Conservation (phyloP, 495 filamentous ascomycete genomes). For the Stereocaulon alpinum region DNA sequence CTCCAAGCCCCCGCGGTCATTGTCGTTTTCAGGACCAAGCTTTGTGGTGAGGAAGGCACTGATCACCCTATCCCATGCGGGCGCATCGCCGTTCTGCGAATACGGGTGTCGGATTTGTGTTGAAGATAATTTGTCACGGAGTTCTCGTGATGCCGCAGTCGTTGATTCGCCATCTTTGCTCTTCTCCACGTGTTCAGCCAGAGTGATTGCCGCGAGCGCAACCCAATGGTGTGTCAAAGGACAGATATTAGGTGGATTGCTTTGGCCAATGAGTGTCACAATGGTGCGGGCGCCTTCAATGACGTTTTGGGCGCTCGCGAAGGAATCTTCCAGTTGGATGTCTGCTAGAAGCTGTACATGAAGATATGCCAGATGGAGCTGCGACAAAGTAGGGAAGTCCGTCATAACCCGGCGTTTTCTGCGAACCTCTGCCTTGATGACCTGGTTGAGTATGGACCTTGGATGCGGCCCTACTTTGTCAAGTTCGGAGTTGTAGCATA, state of each 20-base stretch:
- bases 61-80: constrained; percentile 6
- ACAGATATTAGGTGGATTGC: neutral
- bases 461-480: neutral
- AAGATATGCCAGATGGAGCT: constrained; percentile 2
- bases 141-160: neutral
- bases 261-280: neutral
- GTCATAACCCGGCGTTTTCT: neutral
- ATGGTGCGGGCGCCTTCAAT: neutral
- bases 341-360: constrained; percentile 7
- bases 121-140: neutral
- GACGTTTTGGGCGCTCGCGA: neutral
- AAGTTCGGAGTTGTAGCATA: neutral
- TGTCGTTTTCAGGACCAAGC: neutral
- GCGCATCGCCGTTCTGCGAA: neutral
- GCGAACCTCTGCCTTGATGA: too few species aligned
- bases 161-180: neutral
- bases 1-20: constrained; percentile 6
- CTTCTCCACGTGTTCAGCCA: neutral
- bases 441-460: too few species aligned
- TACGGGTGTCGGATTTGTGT: neutral
- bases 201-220: constrained; percentile 4
- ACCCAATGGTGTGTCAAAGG: constrained; percentile 2
- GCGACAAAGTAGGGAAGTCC: neutral
- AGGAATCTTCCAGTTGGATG: neutral
- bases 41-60: constrained; percentile 5